Percentiles rank a stretch among this genome's conserved stretches.
Evolutionary conservation across 148 eudicot genomes (phyloP).

Genomic region (Euryodendron excelsum): DNA sequence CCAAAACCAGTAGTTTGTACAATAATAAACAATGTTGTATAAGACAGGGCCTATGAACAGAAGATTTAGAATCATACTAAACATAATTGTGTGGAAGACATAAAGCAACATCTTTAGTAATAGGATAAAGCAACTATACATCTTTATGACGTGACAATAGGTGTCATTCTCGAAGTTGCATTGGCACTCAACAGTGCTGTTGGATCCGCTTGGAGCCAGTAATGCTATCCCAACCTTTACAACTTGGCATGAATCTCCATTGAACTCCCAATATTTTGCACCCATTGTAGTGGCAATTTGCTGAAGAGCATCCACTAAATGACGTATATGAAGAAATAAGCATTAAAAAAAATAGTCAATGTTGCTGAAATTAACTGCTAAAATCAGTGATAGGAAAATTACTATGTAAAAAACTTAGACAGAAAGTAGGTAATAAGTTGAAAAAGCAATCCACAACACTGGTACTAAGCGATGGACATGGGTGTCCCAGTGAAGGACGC

Average conservation of each 20-base stretch:
- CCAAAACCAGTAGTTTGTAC: too few species aligned
- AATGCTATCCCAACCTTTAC: slow-evolving; percentile 34
- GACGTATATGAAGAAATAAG: not conserved
- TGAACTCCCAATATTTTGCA: slow-evolving; percentile 51
- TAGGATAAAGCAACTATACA: slow-evolving; percentile 36
- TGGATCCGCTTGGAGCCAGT: slow-evolving; percentile 29
- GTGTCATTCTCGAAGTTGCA: slow-evolving; percentile 44
- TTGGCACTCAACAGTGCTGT: slow-evolving; percentile 39
- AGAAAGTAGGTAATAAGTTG: not conserved
- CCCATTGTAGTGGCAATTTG: slow-evolving; percentile 49
- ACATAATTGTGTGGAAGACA: not conserved
- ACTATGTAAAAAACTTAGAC: not conserved
- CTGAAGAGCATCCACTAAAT: slow-evolving; percentile 47
- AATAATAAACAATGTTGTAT: too few species aligned
- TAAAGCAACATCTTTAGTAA: not conserved
- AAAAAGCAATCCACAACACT: too few species aligned
- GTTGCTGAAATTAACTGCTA: too few species aligned
- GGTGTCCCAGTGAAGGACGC: too few species aligned
- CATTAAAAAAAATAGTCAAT: not conserved
- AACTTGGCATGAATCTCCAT: slow-evolving; percentile 41
- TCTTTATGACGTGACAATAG: slow-evolving; percentile 50
- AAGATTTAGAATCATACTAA: not conserved
- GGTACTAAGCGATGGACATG: too few species aligned
- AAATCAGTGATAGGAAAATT: not conserved
- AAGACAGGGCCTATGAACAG: too few species aligned